Evolutionary conservation across 495 filamentous ascomycete genomes (phyloP), one percentile per base, ranked within the genome.

Genomic region (Astrocystis sublimbata): DNA sequence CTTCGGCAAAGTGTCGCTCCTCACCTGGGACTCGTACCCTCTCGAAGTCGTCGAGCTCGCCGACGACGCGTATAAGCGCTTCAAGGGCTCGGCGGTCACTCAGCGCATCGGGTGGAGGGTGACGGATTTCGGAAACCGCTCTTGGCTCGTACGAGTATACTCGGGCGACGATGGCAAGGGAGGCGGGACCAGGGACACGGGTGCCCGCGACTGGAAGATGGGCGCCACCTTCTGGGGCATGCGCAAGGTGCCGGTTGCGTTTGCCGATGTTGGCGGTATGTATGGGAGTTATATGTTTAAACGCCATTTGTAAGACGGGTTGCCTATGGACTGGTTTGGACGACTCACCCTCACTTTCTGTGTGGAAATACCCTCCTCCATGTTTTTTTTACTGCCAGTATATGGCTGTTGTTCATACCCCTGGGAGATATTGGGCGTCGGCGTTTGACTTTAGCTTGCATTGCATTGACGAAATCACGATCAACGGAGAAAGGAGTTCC

Each of bases 141-240:
- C 76, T 73, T 76, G 89, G 88, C 64, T 93, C 79, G 91, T 94
- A n/a, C n/a, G 78, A 65, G 89, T 36, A 75, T 84, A 38, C 70
- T 70, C n/a, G n/a, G n/a, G n/a, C n/a, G n/a, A n/a, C n/a, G n/a
- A n/a, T n/a, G n/a, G n/a, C n/a, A n/a, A n/a, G n/a, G n/a, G n/a
- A 45, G 68, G 75, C 31, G 72, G 58, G 3, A 52, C 68, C 7
- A 64, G 73, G 9, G 78, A 78, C 33, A 75, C 77, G 19, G 88
- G 88, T 6, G 74, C 81, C 33, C 80, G 89, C 28, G 68, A 71
- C 56, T 96, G 92, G 92, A 96, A 96, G 79, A 90, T 92, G 90
- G 92, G 92, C 12, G 91, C 90, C n/a, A 83, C 84, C 60, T 88
- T 85, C 77, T 94, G 92, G 91, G 92, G 92, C 15, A 92, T 91